These are phyloP conservation scores for Neohortaea acidophila DNA, from an alignment of 495 filamentous ascomycete species.

Conservation along the genomic window DNA sequence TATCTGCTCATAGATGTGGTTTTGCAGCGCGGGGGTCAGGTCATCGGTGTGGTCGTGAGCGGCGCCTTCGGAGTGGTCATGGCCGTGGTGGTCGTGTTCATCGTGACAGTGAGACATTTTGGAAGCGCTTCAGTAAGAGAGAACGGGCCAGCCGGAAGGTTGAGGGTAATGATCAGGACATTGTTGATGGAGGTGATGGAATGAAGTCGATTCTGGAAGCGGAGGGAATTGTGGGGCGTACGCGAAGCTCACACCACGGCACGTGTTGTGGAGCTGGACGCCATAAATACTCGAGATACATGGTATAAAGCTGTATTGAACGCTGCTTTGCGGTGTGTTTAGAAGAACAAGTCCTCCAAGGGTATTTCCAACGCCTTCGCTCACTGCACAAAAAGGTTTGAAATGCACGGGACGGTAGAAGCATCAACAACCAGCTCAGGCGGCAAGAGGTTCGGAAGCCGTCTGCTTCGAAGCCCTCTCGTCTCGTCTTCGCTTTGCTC, in stretches of 20 bases:
- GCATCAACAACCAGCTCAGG: no score
- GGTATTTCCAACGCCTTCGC: slow-evolving; percentile 15
- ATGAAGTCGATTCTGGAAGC: not conserved
- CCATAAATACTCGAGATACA: no score
- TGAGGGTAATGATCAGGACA: no score
- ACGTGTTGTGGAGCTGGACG: no score
- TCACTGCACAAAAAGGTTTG: no score
- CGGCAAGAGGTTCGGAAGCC: slow-evolving; percentile 17
- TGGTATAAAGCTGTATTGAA: no score
- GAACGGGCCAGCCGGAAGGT: slow-evolving; percentile 2
- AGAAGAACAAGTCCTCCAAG: no score
- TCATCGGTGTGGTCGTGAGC: slow-evolving; percentile 78
- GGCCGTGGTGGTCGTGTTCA: slow-evolving; percentile 25
- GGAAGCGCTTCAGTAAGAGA: not conserved
- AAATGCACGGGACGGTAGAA: no score
- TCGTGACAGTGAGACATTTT: slow-evolving; percentile 26
- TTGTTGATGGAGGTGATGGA: not conserved
- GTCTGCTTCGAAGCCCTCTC: slow-evolving; percentile 16
- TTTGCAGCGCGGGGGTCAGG: slow-evolving; percentile 74
- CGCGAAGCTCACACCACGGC: not conserved
- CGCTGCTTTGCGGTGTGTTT: no score
- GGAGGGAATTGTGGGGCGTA: not conserved
- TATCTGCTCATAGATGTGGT: slow-evolving; percentile 77
- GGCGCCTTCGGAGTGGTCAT: slow-evolving; percentile 29
- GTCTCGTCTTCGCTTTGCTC: slow-evolving; percentile 16